A percentile compares a stretch with the other conserved stretches of the same genome.
phyloP scores from a whole-genome alignment of 441 rosid genomes.

The Omphalea diandra region DNA sequence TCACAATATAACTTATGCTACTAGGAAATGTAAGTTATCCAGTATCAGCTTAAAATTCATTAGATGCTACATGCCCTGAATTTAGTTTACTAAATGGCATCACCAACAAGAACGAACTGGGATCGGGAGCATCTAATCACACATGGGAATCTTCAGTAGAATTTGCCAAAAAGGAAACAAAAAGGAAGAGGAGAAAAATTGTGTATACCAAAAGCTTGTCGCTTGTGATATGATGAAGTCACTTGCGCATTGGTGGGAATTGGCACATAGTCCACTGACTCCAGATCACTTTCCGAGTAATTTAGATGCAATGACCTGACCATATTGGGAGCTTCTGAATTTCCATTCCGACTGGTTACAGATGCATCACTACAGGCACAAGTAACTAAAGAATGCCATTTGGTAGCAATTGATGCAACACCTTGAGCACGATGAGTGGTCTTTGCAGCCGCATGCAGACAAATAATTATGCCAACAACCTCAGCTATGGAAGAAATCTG shows the following conservation, averaged over 20 bases:
- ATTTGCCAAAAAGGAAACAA: not conserved
- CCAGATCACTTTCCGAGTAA: constrained; percentile 52
- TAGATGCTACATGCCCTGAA: not conserved
- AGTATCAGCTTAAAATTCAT: too few relatives aligned
- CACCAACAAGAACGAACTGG: not conserved
- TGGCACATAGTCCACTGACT: constrained; percentile 38
- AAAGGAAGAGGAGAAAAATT: not conserved
- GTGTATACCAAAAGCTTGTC: constrained; percentile 52
- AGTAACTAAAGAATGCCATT: constrained; percentile 53
- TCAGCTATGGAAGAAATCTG: constrained; percentile 49
- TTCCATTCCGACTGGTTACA: constrained; percentile 13
- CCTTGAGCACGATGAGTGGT: constrained; percentile 49
- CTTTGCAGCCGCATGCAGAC: constrained; percentile 53
- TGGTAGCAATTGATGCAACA: constrained; percentile 41
- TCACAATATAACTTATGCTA: not conserved
- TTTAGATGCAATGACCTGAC: constrained; percentile 16
- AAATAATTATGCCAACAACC: constrained; percentile 45
- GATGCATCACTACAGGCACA: constrained; percentile 29
- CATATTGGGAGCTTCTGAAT: constrained; percentile 18
- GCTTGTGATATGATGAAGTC: constrained; percentile 38
- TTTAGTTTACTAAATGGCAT: not conserved
- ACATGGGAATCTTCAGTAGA: too few relatives aligned
- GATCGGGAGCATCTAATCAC: not conserved
- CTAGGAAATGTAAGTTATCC: not conserved
- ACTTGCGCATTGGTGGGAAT: constrained; percentile 32